phyloP scores from a whole-genome alignment of 1,284 basidiomycete species.

The Macrocybe sp. region DNA sequence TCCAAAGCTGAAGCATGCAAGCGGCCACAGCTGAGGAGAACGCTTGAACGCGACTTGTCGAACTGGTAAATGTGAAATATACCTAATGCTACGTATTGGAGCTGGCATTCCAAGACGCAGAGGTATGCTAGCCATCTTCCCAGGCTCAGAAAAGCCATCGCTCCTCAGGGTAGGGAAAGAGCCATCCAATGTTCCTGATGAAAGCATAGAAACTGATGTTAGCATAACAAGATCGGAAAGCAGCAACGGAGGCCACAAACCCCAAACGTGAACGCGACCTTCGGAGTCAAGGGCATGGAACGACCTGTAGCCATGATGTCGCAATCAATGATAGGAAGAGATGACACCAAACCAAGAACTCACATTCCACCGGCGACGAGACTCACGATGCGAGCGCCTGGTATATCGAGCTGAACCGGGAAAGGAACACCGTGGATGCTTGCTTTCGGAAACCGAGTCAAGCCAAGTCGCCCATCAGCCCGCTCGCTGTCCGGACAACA shows the following conservation, averaged over 20 bases:
- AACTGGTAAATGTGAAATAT: conserved; percentile 6
- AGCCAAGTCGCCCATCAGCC: conserved; percentile 57
- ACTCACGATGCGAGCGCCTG: conserved; percentile 62
- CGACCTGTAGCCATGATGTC: conserved; percentile 37
- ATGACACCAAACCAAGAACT: conserved; percentile 17
- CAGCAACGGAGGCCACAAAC: conserved; percentile 32
- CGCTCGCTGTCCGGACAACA: conserved; percentile 39
- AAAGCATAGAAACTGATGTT: background rate
- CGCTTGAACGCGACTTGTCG: conserved; percentile 3
- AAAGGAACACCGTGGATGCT: conserved; percentile 45
- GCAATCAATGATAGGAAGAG: conserved; percentile 19
- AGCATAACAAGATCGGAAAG: conserved; percentile 6
- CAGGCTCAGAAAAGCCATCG: conserved; percentile 55
- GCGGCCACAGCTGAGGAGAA: conserved; percentile 59
- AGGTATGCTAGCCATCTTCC: conserved; percentile 46
- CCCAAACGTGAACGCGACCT: conserved; percentile 81
- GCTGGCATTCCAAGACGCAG: conserved; percentile 52
- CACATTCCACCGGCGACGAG: conserved; percentile 80
- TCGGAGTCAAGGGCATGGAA: conserved; percentile 75
- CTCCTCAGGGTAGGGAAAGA: conserved; percentile 30
- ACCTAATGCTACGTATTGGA: conserved; percentile 61
- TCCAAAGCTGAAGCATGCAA: conserved; percentile 68
- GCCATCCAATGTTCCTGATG: conserved; percentile 59
- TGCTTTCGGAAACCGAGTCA: conserved; percentile 31
- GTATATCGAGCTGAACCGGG: conserved; percentile 56